Base-by-base conservation (phyloP, 2,329 filamentous ascomycete genomes). In the Fusarium mangiferae region DNA sequence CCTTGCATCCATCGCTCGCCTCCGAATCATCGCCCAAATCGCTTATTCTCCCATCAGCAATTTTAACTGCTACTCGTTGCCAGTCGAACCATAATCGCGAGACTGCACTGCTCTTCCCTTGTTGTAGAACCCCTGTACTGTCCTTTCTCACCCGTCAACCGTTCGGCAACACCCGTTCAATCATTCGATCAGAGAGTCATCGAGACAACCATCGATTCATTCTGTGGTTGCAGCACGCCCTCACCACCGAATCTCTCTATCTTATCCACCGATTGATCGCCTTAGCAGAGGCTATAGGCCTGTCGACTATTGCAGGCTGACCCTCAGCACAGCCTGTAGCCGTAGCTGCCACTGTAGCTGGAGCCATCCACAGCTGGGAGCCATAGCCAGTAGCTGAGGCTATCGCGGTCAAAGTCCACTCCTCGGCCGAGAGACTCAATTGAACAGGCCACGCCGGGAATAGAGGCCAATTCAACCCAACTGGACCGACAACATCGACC, bases 51-150 rank as follows among this genome's bases (percentile, higher is more conserved):
- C 68, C 75, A 76, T 67, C 72, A 66, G 51, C 77, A 77, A 69
- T 61, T 41, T 68, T 65, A 68, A 68, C 64, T 73, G 72, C 59
- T 63, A 56, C 66, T 64, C 62, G 63, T 68, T 66, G 61, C 70
- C 75, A 75, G 72, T 78, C 77, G 78, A 78, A 70, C 77, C 77
- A 78, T 55, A 62, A 74, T 76, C 73, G 54, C 60, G 44, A 74
- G 71, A 65, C 70, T 52, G 57, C 65, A 56, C 63, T 74, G 62
- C 68, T 70, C n/a, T 64, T 66, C 46, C 67, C 72, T 69, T 69
- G 60, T 54, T 68, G 68, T 61, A 62, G 67, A 70, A 75, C 60
- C 73, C 76, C 76, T 64, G 75, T 52, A 69, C 62, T 65, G 17
- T 42, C 52, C 56, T 70, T 64, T 57, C 66, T 70, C 59, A 52